A percentile compares a stretch with the other conserved stretches of the same genome.
phyloP scores from a whole-genome alignment of 2,329 filamentous ascomycete species.

The Phialophora chinensis region DNA sequence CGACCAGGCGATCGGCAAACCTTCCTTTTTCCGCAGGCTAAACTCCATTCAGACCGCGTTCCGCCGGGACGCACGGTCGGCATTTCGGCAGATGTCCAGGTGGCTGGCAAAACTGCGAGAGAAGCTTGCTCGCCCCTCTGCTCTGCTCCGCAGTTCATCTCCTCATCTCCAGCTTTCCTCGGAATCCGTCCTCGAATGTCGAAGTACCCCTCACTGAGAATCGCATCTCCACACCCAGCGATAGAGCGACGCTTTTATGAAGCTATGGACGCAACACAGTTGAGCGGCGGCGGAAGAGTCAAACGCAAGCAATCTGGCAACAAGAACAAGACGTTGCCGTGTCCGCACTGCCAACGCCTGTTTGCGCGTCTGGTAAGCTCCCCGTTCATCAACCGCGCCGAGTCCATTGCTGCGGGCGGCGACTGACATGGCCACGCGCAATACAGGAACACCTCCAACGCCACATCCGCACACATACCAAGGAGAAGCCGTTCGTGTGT shows the following conservation, averaged over 20 bases:
- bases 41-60: neutral
- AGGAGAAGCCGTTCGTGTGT: slow-evolving; percentile 58
- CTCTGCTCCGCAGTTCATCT: slow-evolving; percentile 15
- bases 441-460: slow-evolving; percentile 55
- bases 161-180: slow-evolving; percentile 14
- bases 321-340: slow-evolving; percentile 55
- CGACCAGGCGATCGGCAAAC: neutral
- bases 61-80: neutral
- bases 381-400: neutral
- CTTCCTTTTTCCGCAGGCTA: neutral
- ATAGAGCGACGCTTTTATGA: neutral
- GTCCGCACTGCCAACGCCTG: slow-evolving; percentile 56
- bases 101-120: neutral
- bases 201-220: slow-evolving; percentile 21
- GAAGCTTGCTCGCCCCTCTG: slow-evolving; percentile 13
- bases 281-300: slow-evolving; percentile 29
- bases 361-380: slow-evolving; percentile 51
- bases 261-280: slow-evolving; percentile 34
- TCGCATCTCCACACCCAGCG: slow-evolving; percentile 27
- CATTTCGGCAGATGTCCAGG: slow-evolving; percentile 6
- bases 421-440: slow-evolving; percentile 18
- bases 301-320: slow-evolving; percentile 41
- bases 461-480: slow-evolving; percentile 59
- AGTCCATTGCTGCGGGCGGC: slow-evolving; percentile 22
- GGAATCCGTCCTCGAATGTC: slow-evolving; percentile 1